Evolutionary conservation across 345 rosid genomes (phyloP), one percentile per base, ranked within the genome.

Genomic region (Camelina laxa): DNA sequence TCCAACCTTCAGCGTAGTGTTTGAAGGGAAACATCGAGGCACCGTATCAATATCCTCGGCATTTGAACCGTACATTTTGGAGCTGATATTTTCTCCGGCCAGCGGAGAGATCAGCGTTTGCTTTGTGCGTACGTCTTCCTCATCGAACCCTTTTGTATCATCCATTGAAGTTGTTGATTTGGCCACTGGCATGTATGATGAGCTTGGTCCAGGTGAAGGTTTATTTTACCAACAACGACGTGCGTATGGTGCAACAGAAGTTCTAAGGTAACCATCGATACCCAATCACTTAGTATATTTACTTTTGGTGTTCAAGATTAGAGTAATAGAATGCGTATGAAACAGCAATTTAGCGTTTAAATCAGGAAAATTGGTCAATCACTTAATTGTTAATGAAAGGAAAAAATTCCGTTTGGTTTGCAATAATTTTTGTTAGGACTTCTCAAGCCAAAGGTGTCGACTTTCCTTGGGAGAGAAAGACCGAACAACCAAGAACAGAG

Each of bases 131-230:
- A 59, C 80, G 9, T 72, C 73, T 72, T 36, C 76, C 0, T 51
- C 53, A 4, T 64, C 60, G 2, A 59, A 57, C 65, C 80, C 80
- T 48, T 77, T 77, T 77, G 66, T 77, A 48, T 77, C 80, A 1
- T 24, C 80, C 14, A 77, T 77, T 48, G 77, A 77, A 72, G 77
- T 72, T 77, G 22, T 4, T 0, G 68, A 58, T 33, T 27, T 77
- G 49, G 73, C 4, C 0, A 0, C 4, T 3, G 73, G 76, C 21
- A 71, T 77, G 80, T 71, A 77, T 2, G 33, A 20, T 1, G 76
- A 66, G 22, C 72, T 77, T 0, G 73, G 73, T 50, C 55, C 77
- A n/a, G 38, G 38, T 14, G 72, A 77, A 65, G 80, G 62, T 64
- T 65, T 77, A 7, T 65, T 65, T 58, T 48, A 70, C 62, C 70